Percentiles rank a stretch among this genome's conserved stretches.
These are phyloP conservation scores for Phoma herbarum DNA, from an alignment of 2,329 filamentous ascomycete genomes.

Conservation along the genomic window DNA sequence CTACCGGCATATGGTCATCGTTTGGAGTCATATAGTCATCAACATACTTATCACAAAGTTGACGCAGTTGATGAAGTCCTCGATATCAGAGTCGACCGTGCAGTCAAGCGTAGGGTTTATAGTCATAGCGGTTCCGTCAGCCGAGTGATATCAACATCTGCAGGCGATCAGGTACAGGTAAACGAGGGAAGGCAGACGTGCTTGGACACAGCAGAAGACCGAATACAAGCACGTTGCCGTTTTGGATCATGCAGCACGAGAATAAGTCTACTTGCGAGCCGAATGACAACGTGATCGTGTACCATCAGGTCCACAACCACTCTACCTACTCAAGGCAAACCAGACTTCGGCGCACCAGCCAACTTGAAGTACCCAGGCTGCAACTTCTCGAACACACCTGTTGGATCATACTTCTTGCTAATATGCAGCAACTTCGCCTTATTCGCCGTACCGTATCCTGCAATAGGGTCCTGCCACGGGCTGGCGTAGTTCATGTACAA, in stretches of 20 bases:
- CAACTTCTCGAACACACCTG: slow-evolving; percentile 29
- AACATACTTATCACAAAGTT: background rate
- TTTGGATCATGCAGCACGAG: background rate
- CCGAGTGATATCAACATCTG: no score
- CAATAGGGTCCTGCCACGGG: slow-evolving; percentile 53
- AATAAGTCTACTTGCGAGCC: background rate
- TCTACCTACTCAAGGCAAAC: background rate
- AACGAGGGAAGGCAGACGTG: background rate
- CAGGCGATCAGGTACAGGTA: no score
- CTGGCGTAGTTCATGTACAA: slow-evolving; percentile 61
- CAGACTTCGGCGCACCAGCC: slow-evolving; percentile 24
- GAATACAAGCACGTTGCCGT: background rate
- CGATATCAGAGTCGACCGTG: no score
- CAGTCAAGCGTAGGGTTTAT: no score
- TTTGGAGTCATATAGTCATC: no score
- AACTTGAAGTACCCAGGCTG: slow-evolving; percentile 39
- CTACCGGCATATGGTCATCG: no score
- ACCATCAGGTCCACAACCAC: no score
- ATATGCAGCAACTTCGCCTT: slow-evolving; percentile 31
- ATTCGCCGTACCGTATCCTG: slow-evolving; percentile 54
- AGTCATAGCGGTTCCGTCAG: no score
- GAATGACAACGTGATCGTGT: background rate
- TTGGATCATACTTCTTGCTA: slow-evolving; percentile 33
- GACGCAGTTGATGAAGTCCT: no score
- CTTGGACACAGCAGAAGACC: background rate